These are phyloP conservation scores for Penicillium hordei DNA, from an alignment of 2,329 filamentous ascomycete species.

Conservation along the genomic window DNA sequence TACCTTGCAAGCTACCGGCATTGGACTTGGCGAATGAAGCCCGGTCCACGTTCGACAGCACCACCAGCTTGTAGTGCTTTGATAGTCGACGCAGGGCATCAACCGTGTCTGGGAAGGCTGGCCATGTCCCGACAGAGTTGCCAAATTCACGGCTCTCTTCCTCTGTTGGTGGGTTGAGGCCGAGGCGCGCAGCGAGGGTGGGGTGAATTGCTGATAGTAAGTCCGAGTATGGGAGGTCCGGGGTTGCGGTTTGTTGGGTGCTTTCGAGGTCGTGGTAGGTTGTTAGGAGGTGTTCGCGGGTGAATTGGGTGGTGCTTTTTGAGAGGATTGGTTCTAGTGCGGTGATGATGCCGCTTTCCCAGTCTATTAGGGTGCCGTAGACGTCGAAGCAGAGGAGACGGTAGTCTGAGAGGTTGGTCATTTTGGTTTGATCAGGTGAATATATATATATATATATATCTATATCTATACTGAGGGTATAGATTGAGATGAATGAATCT, in stretches of 20 bases:
- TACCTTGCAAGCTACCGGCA: slow-evolving; percentile 50
- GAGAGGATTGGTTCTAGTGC: slow-evolving; percentile 50
- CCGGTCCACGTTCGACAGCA: slow-evolving; percentile 59
- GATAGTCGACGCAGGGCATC: slow-evolving; percentile 51
- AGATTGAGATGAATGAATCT: not conserved
- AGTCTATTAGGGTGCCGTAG: slow-evolving; percentile 78
- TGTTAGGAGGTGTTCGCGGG: slow-evolving; percentile 23
- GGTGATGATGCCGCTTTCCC: slow-evolving; percentile 65
- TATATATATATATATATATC: not conserved
- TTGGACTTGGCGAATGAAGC: slow-evolving; percentile 52
- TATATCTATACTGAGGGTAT: not conserved
- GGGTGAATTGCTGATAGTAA: slow-evolving; percentile 54
- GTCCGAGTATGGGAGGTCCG: slow-evolving; percentile 59
- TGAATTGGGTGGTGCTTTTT: slow-evolving; percentile 41
- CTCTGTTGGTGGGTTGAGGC: slow-evolving; percentile 17
- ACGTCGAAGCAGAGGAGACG: slow-evolving; percentile 70
- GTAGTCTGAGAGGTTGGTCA: slow-evolving; percentile 39
- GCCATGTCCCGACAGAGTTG: slow-evolving; percentile 52
- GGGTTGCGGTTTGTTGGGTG: slow-evolving; percentile 54
- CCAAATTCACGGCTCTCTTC: slow-evolving; percentile 50
- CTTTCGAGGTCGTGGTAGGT: slow-evolving; percentile 39
- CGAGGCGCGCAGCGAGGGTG: slow-evolving; percentile 33
- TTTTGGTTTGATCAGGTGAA: slow-evolving; percentile 6
- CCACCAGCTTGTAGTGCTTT: slow-evolving; percentile 55
- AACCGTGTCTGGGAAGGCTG: slow-evolving; percentile 58